These are phyloP conservation scores for Suillus paluster DNA, from an alignment of 768 basidiomycete genomes.

Conservation along the genomic window DNA sequence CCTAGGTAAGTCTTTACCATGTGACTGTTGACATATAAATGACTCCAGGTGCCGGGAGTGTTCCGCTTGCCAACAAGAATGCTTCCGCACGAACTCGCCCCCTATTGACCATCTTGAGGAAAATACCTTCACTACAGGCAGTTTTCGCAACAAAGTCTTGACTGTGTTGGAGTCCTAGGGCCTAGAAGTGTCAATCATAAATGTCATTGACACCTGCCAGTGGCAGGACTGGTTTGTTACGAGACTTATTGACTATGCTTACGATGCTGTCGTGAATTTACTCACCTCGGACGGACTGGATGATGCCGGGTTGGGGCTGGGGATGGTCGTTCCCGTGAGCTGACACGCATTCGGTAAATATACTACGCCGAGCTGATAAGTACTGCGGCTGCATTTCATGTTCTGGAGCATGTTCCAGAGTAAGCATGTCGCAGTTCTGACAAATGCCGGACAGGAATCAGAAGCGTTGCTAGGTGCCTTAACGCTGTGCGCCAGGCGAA, in stretches of 20 bases:
- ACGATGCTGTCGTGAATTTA: constrained; percentile 68
- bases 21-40: background rate
- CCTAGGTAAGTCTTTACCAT: constrained; percentile 72
- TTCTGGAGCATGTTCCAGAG: constrained; percentile 68
- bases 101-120: constrained; percentile 71
- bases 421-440: constrained; percentile 38
- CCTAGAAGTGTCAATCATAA: constrained; percentile 58
- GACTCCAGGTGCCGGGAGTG: constrained; percentile 67
- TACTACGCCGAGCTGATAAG: constrained; percentile 92
- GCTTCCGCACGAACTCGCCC: constrained; percentile 67
- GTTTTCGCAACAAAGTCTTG: constrained; percentile 73
- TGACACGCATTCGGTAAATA: constrained; percentile 83
- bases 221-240: constrained; percentile 64
- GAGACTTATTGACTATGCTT: constrained; percentile 67
- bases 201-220: constrained; percentile 61
- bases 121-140: constrained; percentile 79
- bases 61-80: constrained; percentile 66
- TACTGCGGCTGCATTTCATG: constrained; percentile 77
- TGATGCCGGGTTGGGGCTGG: constrained; percentile 57
- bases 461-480: constrained; percentile 82
- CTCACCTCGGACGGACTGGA: constrained; percentile 83
- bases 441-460: constrained; percentile 60
- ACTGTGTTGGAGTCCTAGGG: constrained; percentile 65
- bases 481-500: constrained; percentile 68
- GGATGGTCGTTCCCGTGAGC: constrained; percentile 64